Base-by-base conservation (phyloP, 2,329 filamentous ascomycete species). In the Colletotrichum truncatum region DNA sequence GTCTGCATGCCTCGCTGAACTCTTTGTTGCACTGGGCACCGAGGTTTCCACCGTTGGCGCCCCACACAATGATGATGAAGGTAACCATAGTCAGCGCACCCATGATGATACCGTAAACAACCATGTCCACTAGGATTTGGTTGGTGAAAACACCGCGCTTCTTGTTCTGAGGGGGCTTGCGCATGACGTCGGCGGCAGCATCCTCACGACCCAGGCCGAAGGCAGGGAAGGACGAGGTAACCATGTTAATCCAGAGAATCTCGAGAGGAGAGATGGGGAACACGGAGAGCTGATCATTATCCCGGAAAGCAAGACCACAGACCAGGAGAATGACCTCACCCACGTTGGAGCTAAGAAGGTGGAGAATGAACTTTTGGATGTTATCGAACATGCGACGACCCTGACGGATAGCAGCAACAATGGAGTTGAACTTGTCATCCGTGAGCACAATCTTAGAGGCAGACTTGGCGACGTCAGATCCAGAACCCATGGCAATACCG, bases 221-320 rank as follows among this genome's bases (percentile, higher is more conserved):
- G 64, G 94, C 94, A 1, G 93, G 93, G 76, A 96, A 89, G 1
- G 91, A 92, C 39, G 92, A 95, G 0, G 94, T 97, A 59, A 96
- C 87, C 91, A 97, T 95, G 78, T 97, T 97, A 76, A 97, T 93
- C 93, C 93, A 97, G 64, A 97, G 86, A 68, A 97, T 95, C 72
- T 97, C 90, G 10, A 97, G 88, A 0, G 94, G 93, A 0, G 92
- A 89, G 45, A 97, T 87, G 4, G 93, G 94, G 76, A 97, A 97
- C 9, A 97, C 93, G 0, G 93, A 96, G 66, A 92, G 85, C 8
- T 87, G 85, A 9, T 83, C 81, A 3, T 78, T 70, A 73, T 97
- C 94, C 72, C 93, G 91, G 81, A 97, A 97, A 0, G 85, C 91
- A 4, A 97, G 87, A 56, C 94, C 94, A 38, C 93, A 89, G 25